Conservation (phyloP, 2,329 filamentous ascomycete genomes). For the Calonectria pseudoreteaudii region DNA sequence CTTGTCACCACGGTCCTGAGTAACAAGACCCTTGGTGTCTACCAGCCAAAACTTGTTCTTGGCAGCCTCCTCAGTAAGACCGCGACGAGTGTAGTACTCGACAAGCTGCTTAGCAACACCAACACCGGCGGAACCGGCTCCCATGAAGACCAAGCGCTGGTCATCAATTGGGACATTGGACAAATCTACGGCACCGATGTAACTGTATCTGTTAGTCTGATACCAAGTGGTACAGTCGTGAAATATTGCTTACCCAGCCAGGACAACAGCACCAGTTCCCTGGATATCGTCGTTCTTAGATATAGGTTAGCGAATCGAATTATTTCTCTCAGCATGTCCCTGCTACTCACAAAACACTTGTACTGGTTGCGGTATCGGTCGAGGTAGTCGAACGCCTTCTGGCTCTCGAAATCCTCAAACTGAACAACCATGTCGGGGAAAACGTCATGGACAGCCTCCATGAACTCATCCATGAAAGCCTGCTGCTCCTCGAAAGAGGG, state of each 20-base stretch:
- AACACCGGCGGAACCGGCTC: slow-evolving; percentile 93
- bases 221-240: slow-evolving; percentile 18
- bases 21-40: slow-evolving; percentile 96
- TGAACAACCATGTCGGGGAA: slow-evolving; percentile 80
- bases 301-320: slow-evolving; percentile 30
- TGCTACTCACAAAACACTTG: slow-evolving; percentile 78
- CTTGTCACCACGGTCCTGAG: slow-evolving; percentile 90
- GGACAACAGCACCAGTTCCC: slow-evolving; percentile 94
- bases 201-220: slow-evolving; percentile 70
- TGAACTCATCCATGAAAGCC: slow-evolving; percentile 97
- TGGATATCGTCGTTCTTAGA: slow-evolving; percentile 90
- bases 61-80: slow-evolving; percentile 88
- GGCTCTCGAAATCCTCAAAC: slow-evolving; percentile 97
- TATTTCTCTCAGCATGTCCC: background rate
- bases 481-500: slow-evolving; percentile 82
- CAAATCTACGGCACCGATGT: slow-evolving; percentile 81
- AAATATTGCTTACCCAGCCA: slow-evolving; percentile 73
- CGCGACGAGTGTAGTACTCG: slow-evolving; percentile 94
- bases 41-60: slow-evolving; percentile 96
- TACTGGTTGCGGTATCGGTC: slow-evolving; percentile 89
- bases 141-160: slow-evolving; percentile 95
- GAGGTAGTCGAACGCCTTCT: slow-evolving; percentile 90
- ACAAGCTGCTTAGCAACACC: slow-evolving; percentile 98
- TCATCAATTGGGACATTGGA: slow-evolving; percentile 88
- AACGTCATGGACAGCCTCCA: slow-evolving; percentile 86